Base-by-base conservation (phyloP, 768 basidiomycete species). In the Mycena indigotica region DNA sequence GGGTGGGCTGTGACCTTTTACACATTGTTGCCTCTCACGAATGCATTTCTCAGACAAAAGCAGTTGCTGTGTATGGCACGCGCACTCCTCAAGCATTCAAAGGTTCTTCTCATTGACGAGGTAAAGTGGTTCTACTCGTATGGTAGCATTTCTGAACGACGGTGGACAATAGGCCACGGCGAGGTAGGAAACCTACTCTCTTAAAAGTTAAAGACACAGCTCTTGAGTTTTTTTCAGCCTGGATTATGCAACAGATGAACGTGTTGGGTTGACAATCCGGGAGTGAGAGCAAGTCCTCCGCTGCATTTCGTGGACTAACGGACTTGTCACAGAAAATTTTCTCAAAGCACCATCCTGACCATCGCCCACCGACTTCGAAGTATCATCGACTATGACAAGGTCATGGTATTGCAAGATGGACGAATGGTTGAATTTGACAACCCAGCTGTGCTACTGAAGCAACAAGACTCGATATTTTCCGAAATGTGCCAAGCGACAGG, bases 361-460 rank as follows among this genome's bases (percentile, higher is more conserved):
- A 55, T 61, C 15, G 59, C 59, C 0, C 59, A 61, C 30, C 55
- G 59, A 16, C 50, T 61, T 5, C 28, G 58, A 55, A 61, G 55
- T 12, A 61, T 61, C 50, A 35, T 61, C 8, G 59, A 61, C 44
- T 61, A 44, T 25, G 55, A 61, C 28, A 35, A 35, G 32, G 50
- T 61, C 17, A 26, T 61, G 28, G 59, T 61, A 21, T 16, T 61
- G 41, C 53, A 56, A 23, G 50, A 57, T 45, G 59, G 59, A 4
- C 35, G 32, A 25, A 50, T 61, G 19, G 59, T 57, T 6, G 59
- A 61, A 50, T 50, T 50, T 21, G 59, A 55, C 17, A 28, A 35
- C 24, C 59, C 55, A 5, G 8, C 35, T 16, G 41, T 26, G 5
- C 49, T 60, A 4, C 28, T 60, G 5, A n/a, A 30, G 46, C 32